Percentiles rank a stretch among this genome's conserved stretches.
Conservation (phyloP, 2,329 filamentous ascomycete species). For the Hypoxylon sp. region DNA sequence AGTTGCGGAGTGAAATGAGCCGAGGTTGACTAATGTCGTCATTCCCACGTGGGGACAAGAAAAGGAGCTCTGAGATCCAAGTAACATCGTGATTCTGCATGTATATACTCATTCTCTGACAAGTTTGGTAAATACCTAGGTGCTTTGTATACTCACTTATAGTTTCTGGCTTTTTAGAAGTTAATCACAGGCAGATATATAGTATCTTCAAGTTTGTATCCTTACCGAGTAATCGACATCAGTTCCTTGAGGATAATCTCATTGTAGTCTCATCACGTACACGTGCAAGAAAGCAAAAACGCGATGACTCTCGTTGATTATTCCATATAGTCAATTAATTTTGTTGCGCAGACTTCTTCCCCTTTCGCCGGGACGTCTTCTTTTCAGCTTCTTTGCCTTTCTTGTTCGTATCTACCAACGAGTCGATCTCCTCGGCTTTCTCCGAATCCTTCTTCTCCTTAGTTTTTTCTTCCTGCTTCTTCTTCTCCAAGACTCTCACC, state of each 20-base stretch:
- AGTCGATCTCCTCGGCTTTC: slow-evolving; percentile 42
- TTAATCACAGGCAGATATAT: too few species aligned
- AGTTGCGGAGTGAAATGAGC: slow-evolving; percentile 16
- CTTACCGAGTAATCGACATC: too few species aligned
- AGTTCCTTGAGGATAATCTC: too few species aligned
- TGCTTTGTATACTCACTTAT: too few species aligned
- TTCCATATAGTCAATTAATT: background rate
- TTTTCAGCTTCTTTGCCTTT: slow-evolving; percentile 47
- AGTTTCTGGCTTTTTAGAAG: too few species aligned
- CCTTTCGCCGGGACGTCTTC: slow-evolving; percentile 44
- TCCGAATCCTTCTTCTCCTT: slow-evolving; percentile 44
- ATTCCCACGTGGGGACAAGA: slow-evolving; percentile 35
- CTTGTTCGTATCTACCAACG: slow-evolving; percentile 43
- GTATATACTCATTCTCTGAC: too few species aligned
- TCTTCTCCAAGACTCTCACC: slow-evolving; percentile 50
- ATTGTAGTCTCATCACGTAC: too few species aligned
- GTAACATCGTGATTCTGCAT: too few species aligned
- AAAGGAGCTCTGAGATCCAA: slow-evolving; percentile 25
- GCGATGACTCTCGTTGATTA: slow-evolving; percentile 2
- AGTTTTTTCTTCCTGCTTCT: slow-evolving; percentile 48
- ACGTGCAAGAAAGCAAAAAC: background rate
- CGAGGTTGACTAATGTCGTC: slow-evolving; percentile 38
- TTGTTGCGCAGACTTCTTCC: slow-evolving; percentile 40
- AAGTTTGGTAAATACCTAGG: too few species aligned
- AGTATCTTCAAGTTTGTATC: too few species aligned